Evolutionary conservation across 176 grass and related monocot genomes (phyloP).

Genomic region (Juncus inflexus): DNA sequence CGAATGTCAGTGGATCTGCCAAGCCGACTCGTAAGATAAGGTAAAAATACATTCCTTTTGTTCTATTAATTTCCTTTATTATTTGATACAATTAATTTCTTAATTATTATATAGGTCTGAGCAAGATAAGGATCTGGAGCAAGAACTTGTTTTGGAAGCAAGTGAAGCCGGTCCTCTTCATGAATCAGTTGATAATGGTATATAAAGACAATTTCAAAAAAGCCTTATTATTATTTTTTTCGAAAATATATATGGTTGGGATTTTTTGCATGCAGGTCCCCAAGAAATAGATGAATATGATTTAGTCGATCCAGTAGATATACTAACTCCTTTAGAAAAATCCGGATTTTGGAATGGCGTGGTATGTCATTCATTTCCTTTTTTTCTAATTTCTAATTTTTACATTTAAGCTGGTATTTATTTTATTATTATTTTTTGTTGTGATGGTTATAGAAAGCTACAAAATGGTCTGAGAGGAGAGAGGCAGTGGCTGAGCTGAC

Average conservation of each 20-base stretch:
- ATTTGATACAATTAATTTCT: too few relatives aligned
- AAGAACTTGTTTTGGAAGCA: conserved; percentile 64
- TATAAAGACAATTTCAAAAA: neutral
- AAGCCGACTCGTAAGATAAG: conserved; percentile 98
- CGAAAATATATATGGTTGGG: neutral
- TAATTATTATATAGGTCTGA: conserved; percentile 58
- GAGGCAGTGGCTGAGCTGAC: conserved; percentile 91
- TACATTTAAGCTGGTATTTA: neutral
- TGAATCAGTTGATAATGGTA: conserved; percentile 59
- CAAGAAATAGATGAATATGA: conserved; percentile 96
- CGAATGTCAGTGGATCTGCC: conserved; percentile 66
- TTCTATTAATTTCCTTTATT: too few relatives aligned
- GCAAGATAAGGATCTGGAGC: conserved; percentile 91
- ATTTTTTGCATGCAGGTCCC: conserved; percentile 45
- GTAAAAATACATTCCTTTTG: conserved; percentile 24
- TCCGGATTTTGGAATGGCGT: conserved; percentile 99
- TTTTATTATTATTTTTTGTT: conserved; percentile 4
- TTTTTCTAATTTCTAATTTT: conserved; percentile 9
- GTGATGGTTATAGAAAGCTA: conserved; percentile 68
- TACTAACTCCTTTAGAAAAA: conserved; percentile 88
- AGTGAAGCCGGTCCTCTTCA: conserved; percentile 42
- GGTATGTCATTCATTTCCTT: conserved; percentile 38
- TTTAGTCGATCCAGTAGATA: conserved; percentile 98
- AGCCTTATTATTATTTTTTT: conserved; percentile 1
- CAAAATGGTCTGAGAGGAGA: conserved; percentile 99